phyloP scores from a whole-genome alignment of 768 basidiomycete species.

The Tulasnella calospora region DNA sequence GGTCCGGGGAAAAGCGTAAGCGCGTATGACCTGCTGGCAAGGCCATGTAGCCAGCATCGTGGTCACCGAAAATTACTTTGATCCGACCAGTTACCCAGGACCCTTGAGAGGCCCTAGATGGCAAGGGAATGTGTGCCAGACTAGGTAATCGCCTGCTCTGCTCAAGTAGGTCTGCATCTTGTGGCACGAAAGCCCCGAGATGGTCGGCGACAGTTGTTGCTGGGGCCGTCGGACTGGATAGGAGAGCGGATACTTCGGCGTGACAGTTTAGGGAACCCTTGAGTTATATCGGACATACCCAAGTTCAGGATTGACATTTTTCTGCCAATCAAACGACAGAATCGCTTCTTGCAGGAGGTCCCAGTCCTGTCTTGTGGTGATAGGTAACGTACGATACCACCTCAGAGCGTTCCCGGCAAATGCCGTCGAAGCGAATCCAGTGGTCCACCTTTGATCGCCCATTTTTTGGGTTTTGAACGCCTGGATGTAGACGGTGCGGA shows the following conservation, averaged over 20 bases:
- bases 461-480: neutral
- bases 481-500: neutral
- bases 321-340: neutral
- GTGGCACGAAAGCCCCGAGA: neutral
- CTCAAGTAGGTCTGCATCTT: no score
- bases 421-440: neutral
- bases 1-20: neutral
- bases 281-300: no score
- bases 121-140: no score
- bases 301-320: no score
- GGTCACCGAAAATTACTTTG: no score
- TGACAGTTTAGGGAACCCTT: no score
- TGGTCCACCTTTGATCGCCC: neutral
- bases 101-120: no score
- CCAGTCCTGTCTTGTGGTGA: neutral
- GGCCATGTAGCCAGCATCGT: neutral
- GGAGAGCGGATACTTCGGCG: no score
- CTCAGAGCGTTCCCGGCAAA: neutral
- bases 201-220: neutral
- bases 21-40: no score
- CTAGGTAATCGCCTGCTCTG: no score
- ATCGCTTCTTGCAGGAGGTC: constrained; percentile 11
- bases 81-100: no score
- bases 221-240: no score
- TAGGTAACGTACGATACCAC: neutral